Conservation (phyloP, 83 land plant species). For the Thuja plicata region DNA sequence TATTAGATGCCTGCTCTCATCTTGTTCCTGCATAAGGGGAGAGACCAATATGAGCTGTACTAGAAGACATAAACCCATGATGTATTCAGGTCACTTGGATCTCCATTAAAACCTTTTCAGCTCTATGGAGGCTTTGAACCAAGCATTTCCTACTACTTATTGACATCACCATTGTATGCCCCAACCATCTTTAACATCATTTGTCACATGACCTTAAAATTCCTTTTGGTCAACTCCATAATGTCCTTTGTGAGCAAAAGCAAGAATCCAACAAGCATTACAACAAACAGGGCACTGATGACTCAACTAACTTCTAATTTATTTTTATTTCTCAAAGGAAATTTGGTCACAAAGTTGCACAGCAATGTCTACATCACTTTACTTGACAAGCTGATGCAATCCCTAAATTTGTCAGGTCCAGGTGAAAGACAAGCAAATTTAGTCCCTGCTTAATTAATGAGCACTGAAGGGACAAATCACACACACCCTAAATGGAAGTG, state of each 20-base stretch:
- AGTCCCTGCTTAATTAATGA: not conserved
- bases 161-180: not conserved
- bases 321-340: not conserved
- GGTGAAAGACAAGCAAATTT: not conserved
- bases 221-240: not conserved
- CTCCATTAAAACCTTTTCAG: not conserved
- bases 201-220: not conserved
- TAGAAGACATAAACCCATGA: not conserved
- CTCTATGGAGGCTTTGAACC: not conserved
- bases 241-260: not conserved
- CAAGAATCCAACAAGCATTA: not conserved
- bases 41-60: not conserved
- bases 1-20: not conserved
- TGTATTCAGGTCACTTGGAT: not conserved
- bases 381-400: constrained; percentile 1
- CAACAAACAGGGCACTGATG: not conserved
- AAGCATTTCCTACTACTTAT: not conserved
- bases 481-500: not conserved
- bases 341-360: not conserved
- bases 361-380: not conserved
- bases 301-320: not conserved
- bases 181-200: not conserved
- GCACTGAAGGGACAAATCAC: not conserved
- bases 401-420: constrained; percentile 1
- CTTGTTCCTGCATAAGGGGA: not conserved